Evolutionary conservation across 306 rosid species (phyloP), one percentile per base, ranked within the genome.

Genomic region (Canavalia gladiata): DNA sequence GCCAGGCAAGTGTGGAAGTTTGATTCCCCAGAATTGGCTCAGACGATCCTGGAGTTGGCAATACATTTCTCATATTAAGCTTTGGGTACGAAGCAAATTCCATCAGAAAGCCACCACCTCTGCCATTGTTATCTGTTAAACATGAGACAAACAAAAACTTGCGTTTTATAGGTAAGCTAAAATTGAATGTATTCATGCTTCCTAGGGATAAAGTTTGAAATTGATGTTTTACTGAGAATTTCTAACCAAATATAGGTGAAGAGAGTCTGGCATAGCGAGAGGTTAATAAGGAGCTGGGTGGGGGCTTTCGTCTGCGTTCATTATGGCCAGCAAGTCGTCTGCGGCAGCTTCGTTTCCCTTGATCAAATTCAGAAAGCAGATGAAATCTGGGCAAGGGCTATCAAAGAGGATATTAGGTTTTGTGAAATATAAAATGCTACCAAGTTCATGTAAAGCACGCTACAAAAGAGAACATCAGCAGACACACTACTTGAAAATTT

Each of bases 251-350:
- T 76, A 81, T 65, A 63, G 94, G 82, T 2, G 92, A 70, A 75
- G 94, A 87, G 45, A 86, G 81, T 43, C 86, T 77, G 56, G 93
- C 89, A 79, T 83, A 90, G 30, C 89, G 94, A 2, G 91, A 43
- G 76, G 95, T 86, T 75, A 92, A 47, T 45, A 93, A 69, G 47
- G 97, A 88, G 74, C 89, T 93, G 1, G 97, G 89, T 46, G 90
- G 92, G 12, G 97, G 97, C 90, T 95, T 95, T 84, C 97, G 93
- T 74, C 99, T 82, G 33, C 99, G 95, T 73, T 95, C 99, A 5
- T 95, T 95, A 77, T 95, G 99, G 72, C 97, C 99, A 46, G 99
- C 97, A 47, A 95, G 81, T 51, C 99, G 97, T 82, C 97, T 83
- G 49, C 99, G 95, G 77, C 99, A 95, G 73, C 99, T 95, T 68